These are phyloP conservation scores for Corchorus capsularis DNA, from an alignment of 345 rosid genomes.

Conservation along the genomic window DNA sequence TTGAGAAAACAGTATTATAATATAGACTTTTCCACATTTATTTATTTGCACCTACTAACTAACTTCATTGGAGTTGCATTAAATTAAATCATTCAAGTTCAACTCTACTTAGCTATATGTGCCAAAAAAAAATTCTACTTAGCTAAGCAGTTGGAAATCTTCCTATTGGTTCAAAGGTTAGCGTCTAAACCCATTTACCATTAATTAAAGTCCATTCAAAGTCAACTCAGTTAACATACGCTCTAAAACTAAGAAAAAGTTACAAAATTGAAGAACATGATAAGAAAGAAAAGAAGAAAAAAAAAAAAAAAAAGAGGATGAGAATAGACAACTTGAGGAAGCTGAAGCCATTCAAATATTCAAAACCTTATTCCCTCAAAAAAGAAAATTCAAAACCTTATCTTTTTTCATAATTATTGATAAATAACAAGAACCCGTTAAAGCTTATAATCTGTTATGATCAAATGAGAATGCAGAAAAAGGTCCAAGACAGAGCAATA, in stretches of 20 bases:
- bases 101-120: too few species aligned
- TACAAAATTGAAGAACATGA: constrained; percentile 5
- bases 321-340: not conserved
- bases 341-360: not conserved
- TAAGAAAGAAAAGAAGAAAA: not conserved
- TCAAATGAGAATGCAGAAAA: not conserved
- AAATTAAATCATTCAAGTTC: too few species aligned
- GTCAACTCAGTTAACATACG: not conserved
- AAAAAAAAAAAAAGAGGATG: not conserved
- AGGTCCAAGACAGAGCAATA: not conserved
- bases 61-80: not conserved
- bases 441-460: not conserved
- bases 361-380: too few species aligned
- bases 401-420: not conserved
- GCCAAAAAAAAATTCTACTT: too few species aligned
- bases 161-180: not conserved
- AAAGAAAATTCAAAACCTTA: not conserved
- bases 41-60: too few species aligned
- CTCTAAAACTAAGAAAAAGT: not conserved
- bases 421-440: not conserved
- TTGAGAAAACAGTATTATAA: too few species aligned
- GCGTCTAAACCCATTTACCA: too few species aligned
- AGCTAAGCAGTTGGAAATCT: not conserved
- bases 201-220: constrained; percentile 4
- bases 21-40: too few species aligned